phyloP scores from a whole-genome alignment of 2,329 filamentous ascomycete genomes.

The Seiridium unicorne region DNA sequence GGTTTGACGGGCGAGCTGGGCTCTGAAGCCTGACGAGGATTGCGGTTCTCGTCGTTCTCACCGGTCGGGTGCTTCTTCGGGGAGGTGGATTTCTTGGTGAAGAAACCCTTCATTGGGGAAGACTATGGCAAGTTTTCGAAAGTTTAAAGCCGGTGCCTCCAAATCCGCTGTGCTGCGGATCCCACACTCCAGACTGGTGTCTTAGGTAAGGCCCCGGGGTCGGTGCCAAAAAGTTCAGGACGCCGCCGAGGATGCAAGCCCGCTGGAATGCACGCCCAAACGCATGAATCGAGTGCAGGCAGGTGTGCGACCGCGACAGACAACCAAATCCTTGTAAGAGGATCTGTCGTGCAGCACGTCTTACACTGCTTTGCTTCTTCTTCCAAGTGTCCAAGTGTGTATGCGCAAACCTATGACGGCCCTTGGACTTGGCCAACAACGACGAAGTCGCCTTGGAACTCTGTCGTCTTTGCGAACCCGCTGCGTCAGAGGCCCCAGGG shows the following conservation, averaged over 20 bases:
- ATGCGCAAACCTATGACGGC: too few relatives aligned
- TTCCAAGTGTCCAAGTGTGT: too few relatives aligned
- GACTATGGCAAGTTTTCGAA: slow-evolving; percentile 3
- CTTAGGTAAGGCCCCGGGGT: slow-evolving; percentile 7
- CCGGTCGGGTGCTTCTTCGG: slow-evolving; percentile 28
- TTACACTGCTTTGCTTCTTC: too few relatives aligned
- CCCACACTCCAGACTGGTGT: slow-evolving; percentile 1
- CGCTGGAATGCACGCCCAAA: not conserved
- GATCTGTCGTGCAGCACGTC: too few relatives aligned
- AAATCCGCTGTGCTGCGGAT: not conserved
- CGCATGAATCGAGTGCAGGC: not conserved
- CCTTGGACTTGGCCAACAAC: too few relatives aligned
- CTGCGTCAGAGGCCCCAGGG: not conserved
- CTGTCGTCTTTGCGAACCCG: not conserved
- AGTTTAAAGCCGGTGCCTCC: slow-evolving; percentile 2
- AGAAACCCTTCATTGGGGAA: slow-evolving; percentile 32
- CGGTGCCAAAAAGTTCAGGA: not conserved
- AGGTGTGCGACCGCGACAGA: not conserved
- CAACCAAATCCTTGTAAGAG: not conserved
- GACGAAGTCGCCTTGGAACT: not conserved
- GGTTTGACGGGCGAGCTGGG: slow-evolving; percentile 24
- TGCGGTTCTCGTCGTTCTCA: slow-evolving; percentile 25
- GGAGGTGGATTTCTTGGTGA: slow-evolving; percentile 29
- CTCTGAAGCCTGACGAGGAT: slow-evolving; percentile 15
- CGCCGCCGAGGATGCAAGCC: not conserved